Percentiles rank a stretch among this genome's conserved stretches.
Evolutionary conservation across 2,329 filamentous ascomycete genomes (phyloP).

Genomic region (Aureobasidium sp.): DNA sequence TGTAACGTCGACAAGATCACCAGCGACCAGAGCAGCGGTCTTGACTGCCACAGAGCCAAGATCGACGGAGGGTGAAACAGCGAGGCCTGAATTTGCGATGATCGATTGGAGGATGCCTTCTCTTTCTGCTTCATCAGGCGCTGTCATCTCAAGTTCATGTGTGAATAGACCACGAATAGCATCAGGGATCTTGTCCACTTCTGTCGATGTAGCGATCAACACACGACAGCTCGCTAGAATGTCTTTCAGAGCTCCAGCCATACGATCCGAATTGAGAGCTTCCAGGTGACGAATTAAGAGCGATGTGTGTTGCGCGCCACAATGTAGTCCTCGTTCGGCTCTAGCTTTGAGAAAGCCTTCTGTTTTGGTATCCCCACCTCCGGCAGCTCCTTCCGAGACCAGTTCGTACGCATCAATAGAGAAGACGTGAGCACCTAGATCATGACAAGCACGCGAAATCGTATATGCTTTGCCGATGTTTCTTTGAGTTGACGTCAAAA

Average conservation of each 20-base stretch:
- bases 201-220: slow-evolving; percentile 86
- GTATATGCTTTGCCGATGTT: slow-evolving; percentile 87
- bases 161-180: slow-evolving; percentile 86
- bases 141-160: slow-evolving; percentile 88
- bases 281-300: slow-evolving; percentile 87
- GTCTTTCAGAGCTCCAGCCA: slow-evolving; percentile 76
- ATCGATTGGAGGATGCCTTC: slow-evolving; percentile 79
- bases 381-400: slow-evolving; percentile 79
- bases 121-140: slow-evolving; percentile 86
- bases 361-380: slow-evolving; percentile 86
- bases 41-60: slow-evolving; percentile 82
- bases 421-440: slow-evolving; percentile 86
- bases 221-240: slow-evolving; percentile 74
- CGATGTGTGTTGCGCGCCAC: slow-evolving; percentile 74
- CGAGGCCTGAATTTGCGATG: slow-evolving; percentile 66
- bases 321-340: slow-evolving; percentile 81
- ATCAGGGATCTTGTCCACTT: slow-evolving; percentile 89
- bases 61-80: slow-evolving; percentile 77
- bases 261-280: slow-evolving; percentile 82
- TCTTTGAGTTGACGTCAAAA: slow-evolving; percentile 85
- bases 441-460: slow-evolving; percentile 69
- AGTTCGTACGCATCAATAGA: slow-evolving; percentile 89
- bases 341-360: slow-evolving; percentile 83
- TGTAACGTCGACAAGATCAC: slow-evolving; percentile 88
- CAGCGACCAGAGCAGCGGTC: slow-evolving; percentile 90